Evolutionary conservation across 1,284 basidiomycete species (phyloP).

Genomic region (Rhodotorula mucilaginosa): DNA sequence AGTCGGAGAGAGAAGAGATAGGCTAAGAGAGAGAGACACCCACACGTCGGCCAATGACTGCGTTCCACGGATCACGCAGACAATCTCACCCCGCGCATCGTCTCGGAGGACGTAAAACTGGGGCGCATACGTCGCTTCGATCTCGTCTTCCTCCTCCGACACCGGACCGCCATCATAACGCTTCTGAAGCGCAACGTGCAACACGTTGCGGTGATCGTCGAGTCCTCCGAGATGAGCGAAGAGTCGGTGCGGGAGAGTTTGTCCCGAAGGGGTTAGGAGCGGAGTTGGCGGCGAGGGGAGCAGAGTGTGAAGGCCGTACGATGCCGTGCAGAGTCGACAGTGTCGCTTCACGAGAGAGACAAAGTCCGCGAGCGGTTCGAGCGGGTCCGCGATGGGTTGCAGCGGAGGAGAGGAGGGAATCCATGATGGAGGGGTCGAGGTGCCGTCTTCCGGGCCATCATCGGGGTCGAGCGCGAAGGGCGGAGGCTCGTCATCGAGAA

Average conservation of each 20-base stretch:
- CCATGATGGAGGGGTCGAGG: constrained; percentile 3
- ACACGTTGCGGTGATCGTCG: constrained; percentile 22
- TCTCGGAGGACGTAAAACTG: constrained; percentile 37
- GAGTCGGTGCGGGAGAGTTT: constrained; percentile 30
- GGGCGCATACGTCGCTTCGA: constrained; percentile 22
- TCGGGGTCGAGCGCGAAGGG: constrained; percentile 12
- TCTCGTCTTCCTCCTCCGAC: background rate
- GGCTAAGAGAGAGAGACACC: background rate
- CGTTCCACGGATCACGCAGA: constrained; percentile 36
- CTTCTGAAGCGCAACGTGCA: constrained; percentile 38
- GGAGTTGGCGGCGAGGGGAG: constrained; percentile 30
- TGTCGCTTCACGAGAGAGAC: constrained; percentile 23
- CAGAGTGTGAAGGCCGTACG: constrained; percentile 37
- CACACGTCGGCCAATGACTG: constrained; percentile 37
- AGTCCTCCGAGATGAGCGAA: constrained; percentile 38
- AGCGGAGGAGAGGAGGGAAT: constrained; percentile 12
- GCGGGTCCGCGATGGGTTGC: constrained; percentile 8
- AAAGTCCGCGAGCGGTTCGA: constrained; percentile 10
- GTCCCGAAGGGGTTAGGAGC: constrained; percentile 30
- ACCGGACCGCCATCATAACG: constrained; percentile 7
- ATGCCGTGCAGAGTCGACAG: constrained; percentile 33
- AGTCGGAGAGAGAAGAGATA: too few species aligned
- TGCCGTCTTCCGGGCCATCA: background rate
- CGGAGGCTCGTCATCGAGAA: constrained; percentile 19
- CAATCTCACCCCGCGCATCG: constrained; percentile 26